Evolutionary conservation across 1,284 basidiomycete species (phyloP), one percentile per base, ranked within the genome.

Genomic region (Clitocybe nebularis): DNA sequence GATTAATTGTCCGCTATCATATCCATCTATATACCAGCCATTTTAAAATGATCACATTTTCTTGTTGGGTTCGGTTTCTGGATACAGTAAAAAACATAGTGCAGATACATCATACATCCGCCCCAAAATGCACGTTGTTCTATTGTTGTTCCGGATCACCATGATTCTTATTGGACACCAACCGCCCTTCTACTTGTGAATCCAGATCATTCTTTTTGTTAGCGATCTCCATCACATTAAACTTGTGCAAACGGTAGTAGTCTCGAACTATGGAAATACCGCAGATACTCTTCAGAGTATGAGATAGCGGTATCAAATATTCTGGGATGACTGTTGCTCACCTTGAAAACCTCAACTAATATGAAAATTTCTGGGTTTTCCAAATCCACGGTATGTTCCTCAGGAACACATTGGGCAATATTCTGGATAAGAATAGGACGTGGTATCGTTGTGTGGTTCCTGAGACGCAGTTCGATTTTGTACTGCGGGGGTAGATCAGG

Each of bases 331-430:
- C 25, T 24, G 17, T n/a, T n/a, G n/a, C 66, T 37, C 41, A 83
- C 88, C 75, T 89, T 90, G 71, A 89, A 89, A 7, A 90, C 70
- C 54, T 90, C 86, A 3, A 89, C 77, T 5, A 90, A 70, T 36
- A 90, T 73, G 46, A 86, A 87, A 1, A 86, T 60, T 33, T 84
- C 75, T 0, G 88, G 80, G 48, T 80, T 62, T 21, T 75, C 71
- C 10, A 90, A 63, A 41, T 84, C 74, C 10, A 90, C 88, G 4
- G 62, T 73, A 50, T 84, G 81, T 6, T 68, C 72, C 40, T 68
- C 65, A 0, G 87, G 86, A 11, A 89, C 75, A 51, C 80, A 84
- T 47, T 74, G 69, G 0, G 82, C 88, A 20, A 90, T 68, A 38
- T 74, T 72, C 43, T 85, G 71, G 20, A 89, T 81, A 17, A 89